phyloP scores from a whole-genome alignment of 2,329 filamentous ascomycete genomes.

The Colletotrichum chlorophyti region DNA sequence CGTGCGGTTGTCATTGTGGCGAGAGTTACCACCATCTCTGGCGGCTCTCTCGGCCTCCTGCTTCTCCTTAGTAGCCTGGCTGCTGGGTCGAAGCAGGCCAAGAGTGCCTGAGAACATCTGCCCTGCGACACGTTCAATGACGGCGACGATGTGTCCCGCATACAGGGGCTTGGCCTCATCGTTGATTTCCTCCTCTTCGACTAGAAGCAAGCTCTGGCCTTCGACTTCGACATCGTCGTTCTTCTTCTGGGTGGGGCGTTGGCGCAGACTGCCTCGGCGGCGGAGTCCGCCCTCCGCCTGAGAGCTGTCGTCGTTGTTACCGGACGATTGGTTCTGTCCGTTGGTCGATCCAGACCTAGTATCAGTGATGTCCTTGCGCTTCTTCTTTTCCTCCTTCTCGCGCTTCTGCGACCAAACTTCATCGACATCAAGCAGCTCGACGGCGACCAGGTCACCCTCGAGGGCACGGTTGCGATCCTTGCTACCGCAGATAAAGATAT shows the following conservation, averaged over 20 bases:
- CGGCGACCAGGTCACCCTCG: constrained; percentile 92
- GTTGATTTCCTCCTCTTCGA: constrained; percentile 98
- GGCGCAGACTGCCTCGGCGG: constrained; percentile 91
- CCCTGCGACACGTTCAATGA: constrained; percentile 94
- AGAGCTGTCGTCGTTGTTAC: constrained; percentile 68
- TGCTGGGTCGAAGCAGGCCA: constrained; percentile 91
- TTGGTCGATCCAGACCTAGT: constrained; percentile 80
- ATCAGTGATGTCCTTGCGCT: constrained; percentile 98
- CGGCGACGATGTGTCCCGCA: constrained; percentile 94
- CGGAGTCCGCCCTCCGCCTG: constrained; percentile 84
- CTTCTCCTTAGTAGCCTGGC: constrained; percentile 99
- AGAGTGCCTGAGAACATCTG: constrained; percentile 99
- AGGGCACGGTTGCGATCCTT: constrained; percentile 97
- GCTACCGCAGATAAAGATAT: constrained; percentile 99
- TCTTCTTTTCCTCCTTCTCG: constrained; percentile 99
- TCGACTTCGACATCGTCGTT: constrained; percentile 99
- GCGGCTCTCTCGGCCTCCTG: constrained; percentile 96
- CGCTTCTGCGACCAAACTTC: constrained; percentile 99
- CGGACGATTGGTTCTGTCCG: constrained; percentile 70
- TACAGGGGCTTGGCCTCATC: constrained; percentile 98
- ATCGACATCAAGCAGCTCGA: constrained; percentile 96
- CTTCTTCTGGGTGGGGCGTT: constrained; percentile 99
- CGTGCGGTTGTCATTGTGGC: constrained; percentile 80
- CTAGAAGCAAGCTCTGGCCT: constrained; percentile 92
- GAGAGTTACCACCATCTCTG: constrained; percentile 76